Evolutionary conservation across 805 yeast species (phyloP).

Genomic region (Wickerhamiella musiphila): DNA sequence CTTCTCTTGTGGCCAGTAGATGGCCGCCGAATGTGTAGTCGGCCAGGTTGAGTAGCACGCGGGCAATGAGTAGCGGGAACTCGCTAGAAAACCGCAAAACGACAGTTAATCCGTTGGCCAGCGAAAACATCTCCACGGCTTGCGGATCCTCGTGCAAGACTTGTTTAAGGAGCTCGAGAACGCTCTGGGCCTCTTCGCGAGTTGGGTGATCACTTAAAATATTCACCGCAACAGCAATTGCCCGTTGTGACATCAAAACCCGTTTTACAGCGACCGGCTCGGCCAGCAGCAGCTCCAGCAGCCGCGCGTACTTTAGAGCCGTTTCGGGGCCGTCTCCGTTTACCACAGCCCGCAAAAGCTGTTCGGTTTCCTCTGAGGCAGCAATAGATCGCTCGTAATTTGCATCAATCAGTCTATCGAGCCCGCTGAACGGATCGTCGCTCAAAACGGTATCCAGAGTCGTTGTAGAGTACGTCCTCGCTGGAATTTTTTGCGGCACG

Average conservation of each 20-base stretch:
- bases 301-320: conserved; percentile 8
- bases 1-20: conserved; percentile 2
- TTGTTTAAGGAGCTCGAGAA: conserved; percentile 9
- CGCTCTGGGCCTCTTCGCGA: conserved; percentile 2
- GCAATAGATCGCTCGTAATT: conserved; percentile 9
- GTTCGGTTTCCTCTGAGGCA: conserved; percentile 13
- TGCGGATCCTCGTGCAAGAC: conserved; percentile 7
- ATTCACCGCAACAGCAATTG: conserved; percentile 6
- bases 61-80: not conserved
- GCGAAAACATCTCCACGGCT: conserved; percentile 10
- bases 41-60: not conserved
- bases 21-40: conserved; percentile 4
- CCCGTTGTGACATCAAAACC: conserved; percentile 7
- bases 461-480: too few species aligned
- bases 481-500: too few species aligned
- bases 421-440: conserved; percentile 26
- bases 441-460: not conserved
- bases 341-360: conserved; percentile 4
- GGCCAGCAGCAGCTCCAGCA: conserved; percentile 12
- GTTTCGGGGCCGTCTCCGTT: conserved; percentile 3
- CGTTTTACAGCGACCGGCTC: conserved; percentile 10
- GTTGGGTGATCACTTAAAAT: conserved; percentile 1
- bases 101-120: conserved; percentile 14
- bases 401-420: conserved; percentile 24
- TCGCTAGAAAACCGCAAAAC: conserved; percentile 3